A percentile compares a stretch with the other conserved stretches of the same genome.
Evolutionary conservation across 2,329 filamentous ascomycete genomes (phyloP).

Genomic region (Penicillium sp.): DNA sequence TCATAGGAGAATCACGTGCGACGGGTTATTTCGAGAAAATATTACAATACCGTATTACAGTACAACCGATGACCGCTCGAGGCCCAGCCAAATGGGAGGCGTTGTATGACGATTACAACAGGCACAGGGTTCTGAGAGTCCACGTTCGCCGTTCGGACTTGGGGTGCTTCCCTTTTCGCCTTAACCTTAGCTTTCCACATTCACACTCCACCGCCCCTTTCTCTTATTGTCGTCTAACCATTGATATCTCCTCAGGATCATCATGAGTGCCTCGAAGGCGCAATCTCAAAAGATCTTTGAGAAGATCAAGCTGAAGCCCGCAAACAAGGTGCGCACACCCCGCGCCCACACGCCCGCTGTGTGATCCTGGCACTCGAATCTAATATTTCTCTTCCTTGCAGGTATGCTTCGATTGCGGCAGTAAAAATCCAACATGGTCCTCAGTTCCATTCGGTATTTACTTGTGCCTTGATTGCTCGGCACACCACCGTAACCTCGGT

Average conservation of each 20-base stretch:
- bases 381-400: conserved; percentile 39
- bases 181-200: conserved; percentile 15
- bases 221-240: conserved; percentile 9
- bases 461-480: conserved; percentile 94
- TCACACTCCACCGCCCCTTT: conserved; percentile 11
- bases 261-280: conserved; percentile 76
- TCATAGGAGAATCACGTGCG: conserved; percentile 6
- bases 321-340: conserved; percentile 73
- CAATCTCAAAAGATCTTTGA: conserved; percentile 97
- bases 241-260: conserved; percentile 16
- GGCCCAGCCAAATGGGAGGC: conserved; percentile 1
- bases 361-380: conserved; percentile 18
- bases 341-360: conserved; percentile 22
- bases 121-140: conserved; percentile 20
- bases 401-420: conserved; percentile 97
- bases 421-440: conserved; percentile 98
- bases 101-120: conserved; percentile 10
- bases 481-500: conserved; percentile 94
- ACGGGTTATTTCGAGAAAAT: neutral
- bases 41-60: conserved; percentile 5
- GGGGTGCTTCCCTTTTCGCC: conserved; percentile 19
- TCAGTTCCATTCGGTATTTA: conserved; percentile 97
- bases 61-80: neutral
- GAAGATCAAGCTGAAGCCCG: conserved; percentile 89
- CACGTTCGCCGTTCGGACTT: conserved; percentile 37